phyloP scores from a whole-genome alignment of 2,329 filamentous ascomycete species.

The Aspergillus sp. region DNA sequence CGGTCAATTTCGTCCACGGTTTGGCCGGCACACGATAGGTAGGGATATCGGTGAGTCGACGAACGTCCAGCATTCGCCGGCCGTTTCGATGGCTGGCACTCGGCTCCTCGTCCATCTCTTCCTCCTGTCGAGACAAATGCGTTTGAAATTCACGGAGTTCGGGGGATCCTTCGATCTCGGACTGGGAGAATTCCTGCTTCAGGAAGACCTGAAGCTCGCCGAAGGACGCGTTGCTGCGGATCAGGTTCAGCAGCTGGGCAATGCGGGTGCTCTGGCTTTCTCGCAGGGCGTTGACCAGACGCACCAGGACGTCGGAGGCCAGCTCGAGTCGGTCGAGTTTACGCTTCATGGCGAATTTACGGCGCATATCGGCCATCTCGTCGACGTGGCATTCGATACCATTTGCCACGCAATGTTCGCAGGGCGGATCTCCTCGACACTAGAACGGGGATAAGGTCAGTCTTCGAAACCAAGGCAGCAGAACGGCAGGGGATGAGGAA shows the following conservation, averaged over 20 bases:
- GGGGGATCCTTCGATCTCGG: constrained; percentile 14
- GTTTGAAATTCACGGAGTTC: constrained; percentile 17
- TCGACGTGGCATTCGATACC: constrained; percentile 26
- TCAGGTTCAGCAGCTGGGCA: constrained; percentile 24
- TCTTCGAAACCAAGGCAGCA: no score
- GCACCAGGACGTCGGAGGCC: constrained; percentile 15
- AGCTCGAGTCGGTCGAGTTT: constrained; percentile 22
- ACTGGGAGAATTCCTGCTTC: constrained; percentile 13
- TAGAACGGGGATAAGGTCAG: constrained; percentile 2
- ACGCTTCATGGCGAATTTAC: constrained; percentile 24
- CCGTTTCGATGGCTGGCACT: neutral
- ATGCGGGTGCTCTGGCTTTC: constrained; percentile 17
- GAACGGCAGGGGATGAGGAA: neutral
- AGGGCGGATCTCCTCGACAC: constrained; percentile 30
- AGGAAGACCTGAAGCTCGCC: constrained; percentile 23
- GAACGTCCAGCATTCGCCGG: constrained; percentile 23
- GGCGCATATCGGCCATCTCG: constrained; percentile 29
- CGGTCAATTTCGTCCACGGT: constrained; percentile 35
- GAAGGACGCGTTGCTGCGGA: constrained; percentile 25
- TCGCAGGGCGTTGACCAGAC: constrained; percentile 21
- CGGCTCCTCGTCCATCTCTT: constrained; percentile 8
- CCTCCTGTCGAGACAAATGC: constrained; percentile 10
- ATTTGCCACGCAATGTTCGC: constrained; percentile 27
- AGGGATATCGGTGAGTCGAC: constrained; percentile 26
- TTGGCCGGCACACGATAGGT: constrained; percentile 27